Percentiles rank a stretch among this genome's conserved stretches.
These are phyloP conservation scores for Glycine latifolia DNA, from an alignment of 306 rosid species.

Conservation along the genomic window DNA sequence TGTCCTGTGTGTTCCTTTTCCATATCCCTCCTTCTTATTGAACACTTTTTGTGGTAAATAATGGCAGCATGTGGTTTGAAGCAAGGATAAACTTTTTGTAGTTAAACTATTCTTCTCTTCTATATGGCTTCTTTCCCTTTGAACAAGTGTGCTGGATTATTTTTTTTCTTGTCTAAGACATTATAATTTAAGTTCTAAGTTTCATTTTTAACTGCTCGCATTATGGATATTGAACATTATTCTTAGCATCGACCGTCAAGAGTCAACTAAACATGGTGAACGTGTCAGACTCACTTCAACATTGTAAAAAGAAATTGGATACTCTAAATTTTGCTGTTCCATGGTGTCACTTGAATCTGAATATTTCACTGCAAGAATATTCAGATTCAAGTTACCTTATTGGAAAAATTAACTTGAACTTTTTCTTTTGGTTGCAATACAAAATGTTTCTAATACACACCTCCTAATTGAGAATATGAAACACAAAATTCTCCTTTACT, in stretches of 20 bases:
- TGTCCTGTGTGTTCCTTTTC: neutral
- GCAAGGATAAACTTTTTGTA: neutral
- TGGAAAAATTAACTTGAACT: neutral
- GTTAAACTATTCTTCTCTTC: conserved; percentile 1
- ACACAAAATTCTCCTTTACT: neutral
- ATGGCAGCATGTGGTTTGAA: neutral
- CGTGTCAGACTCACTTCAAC: no score
- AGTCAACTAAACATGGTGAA: no score
- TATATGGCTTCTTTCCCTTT: conserved; percentile 5
- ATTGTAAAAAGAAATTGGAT: no score
- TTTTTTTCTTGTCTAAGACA: neutral
- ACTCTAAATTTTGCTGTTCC: no score
- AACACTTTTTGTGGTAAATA: conserved; percentile 6
- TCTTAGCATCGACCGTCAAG: no score
- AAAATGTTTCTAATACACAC: neutral
- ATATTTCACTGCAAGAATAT: no score
- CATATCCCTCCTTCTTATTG: neutral
- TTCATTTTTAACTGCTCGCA: neutral
- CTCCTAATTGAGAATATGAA: neutral
- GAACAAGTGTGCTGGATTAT: neutral
- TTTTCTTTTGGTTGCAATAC: neutral
- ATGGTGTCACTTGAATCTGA: no score
- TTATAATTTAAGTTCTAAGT: neutral
- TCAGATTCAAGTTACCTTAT: no score
- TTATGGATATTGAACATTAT: neutral